phyloP scores from a whole-genome alignment of 2,329 filamentous ascomycete genomes.

The Passalora sequoiae region DNA sequence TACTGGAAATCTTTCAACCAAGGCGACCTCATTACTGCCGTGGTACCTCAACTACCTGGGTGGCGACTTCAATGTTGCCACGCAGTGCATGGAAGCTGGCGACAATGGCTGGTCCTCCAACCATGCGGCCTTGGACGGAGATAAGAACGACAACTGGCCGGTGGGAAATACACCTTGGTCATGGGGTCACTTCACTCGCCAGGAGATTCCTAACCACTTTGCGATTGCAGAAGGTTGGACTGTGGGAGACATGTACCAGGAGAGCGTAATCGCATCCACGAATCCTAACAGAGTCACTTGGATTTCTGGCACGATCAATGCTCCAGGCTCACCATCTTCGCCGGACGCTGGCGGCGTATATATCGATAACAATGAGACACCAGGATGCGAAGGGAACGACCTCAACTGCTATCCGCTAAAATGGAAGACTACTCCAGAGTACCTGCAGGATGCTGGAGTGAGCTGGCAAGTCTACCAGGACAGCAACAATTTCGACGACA shows the following conservation, averaged over 20 bases:
- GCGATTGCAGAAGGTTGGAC: constrained; percentile 53
- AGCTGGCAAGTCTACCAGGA: constrained; percentile 46
- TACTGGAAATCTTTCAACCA: constrained; percentile 39
- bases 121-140: constrained; percentile 52
- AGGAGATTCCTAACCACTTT: constrained; percentile 53
- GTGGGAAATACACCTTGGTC: constrained; percentile 51
- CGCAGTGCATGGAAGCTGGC: constrained; percentile 56
- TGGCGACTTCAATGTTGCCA: constrained; percentile 47
- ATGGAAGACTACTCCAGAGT: constrained; percentile 47
- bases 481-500: constrained; percentile 45
- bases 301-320: constrained; percentile 49
- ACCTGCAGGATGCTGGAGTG: constrained; percentile 46
- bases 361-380: constrained; percentile 37
- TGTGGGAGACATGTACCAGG: constrained; percentile 53
- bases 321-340: constrained; percentile 43
- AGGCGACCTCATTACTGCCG: constrained; percentile 45
- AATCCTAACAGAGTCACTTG: constrained; percentile 51
- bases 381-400: constrained; percentile 41
- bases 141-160: constrained; percentile 52
- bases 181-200: constrained; percentile 49
- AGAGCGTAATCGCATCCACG: constrained; percentile 49
- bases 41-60: constrained; percentile 52
- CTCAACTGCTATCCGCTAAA: constrained; percentile 52
- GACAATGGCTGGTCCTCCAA: constrained; percentile 50
- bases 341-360: constrained; percentile 30